phyloP scores from a whole-genome alignment of 768 basidiomycete species.

The Favolaschia claudopus region DNA sequence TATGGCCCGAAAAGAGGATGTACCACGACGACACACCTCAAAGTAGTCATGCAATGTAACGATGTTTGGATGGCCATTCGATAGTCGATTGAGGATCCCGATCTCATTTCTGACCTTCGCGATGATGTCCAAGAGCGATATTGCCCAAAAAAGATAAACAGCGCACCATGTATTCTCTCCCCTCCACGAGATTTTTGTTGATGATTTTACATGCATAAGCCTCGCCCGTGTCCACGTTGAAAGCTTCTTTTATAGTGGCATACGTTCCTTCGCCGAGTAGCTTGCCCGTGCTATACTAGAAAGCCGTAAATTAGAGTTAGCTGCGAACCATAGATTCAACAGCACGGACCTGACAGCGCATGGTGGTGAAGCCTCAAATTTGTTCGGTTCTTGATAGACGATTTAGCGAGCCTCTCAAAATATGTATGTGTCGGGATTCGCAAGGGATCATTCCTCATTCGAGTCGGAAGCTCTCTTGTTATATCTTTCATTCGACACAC shows the following conservation, averaged over 20 bases:
- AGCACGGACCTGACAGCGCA: too few relatives aligned
- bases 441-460: too few relatives aligned
- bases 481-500: too few relatives aligned
- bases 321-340: too few relatives aligned
- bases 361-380: too few relatives aligned
- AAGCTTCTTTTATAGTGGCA: slow-evolving; percentile 92
- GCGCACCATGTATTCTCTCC: slow-evolving; percentile 95
- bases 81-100: slow-evolving; percentile 89
- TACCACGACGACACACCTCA: slow-evolving; percentile 60
- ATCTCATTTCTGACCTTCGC: slow-evolving; percentile 94
- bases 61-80: slow-evolving; percentile 87
- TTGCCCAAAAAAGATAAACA: slow-evolving; percentile 12
- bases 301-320: too few relatives aligned
- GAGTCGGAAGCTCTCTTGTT: too few relatives aligned
- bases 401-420: too few relatives aligned
- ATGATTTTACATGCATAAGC: slow-evolving; percentile 99
- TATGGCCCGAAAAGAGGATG: slow-evolving; percentile 4
- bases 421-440: too few relatives aligned
- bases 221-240: slow-evolving; percentile 87
- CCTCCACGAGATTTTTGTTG: slow-evolving; percentile 98
- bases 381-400: too few relatives aligned
- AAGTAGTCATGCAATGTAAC: slow-evolving; percentile 96
- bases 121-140: slow-evolving; percentile 11
- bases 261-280: slow-evolving; percentile 92
- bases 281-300: slow-evolving; percentile 90